phyloP scores from a whole-genome alignment of 1,139 yeast species.

The Kazachstania sp. region DNA sequence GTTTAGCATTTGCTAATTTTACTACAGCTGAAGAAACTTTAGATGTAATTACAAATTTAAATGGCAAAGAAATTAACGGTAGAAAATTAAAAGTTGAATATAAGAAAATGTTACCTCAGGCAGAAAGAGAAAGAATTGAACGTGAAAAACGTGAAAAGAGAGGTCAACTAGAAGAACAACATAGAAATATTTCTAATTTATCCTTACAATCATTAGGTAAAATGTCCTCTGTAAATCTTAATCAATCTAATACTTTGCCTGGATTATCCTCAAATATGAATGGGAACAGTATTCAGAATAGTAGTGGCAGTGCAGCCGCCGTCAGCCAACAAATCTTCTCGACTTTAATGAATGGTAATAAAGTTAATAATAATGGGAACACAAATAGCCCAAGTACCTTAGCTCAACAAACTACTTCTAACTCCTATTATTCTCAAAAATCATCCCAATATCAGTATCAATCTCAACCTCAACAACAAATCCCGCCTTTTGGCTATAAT shows the following conservation, averaged over 20 bases:
- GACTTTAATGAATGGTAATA: conserved; percentile 11
- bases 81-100: conserved; percentile 92
- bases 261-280: not conserved
- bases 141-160: conserved; percentile 91
- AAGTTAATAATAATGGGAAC: conserved; percentile 8
- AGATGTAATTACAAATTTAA: conserved; percentile 68
- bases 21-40: conserved; percentile 93
- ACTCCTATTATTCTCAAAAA: conserved; percentile 1
- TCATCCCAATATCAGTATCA: conserved; percentile 5
- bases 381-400: not conserved
- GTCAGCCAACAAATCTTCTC: conserved; percentile 6
- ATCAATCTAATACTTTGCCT: conserved; percentile 5
- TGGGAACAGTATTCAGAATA: conserved; percentile 5
- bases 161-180: conserved; percentile 95
- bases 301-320: not conserved
- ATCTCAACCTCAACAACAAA: conserved; percentile 8
- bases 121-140: conserved; percentile 90
- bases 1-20: conserved; percentile 97
- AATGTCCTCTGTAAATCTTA: conserved; percentile 31
- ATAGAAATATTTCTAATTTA: conserved; percentile 61
- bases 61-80: conserved; percentile 95
- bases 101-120: conserved; percentile 90
- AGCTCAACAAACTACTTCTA: not conserved
- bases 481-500: conserved; percentile 4
- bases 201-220: conserved; percentile 62